Conservation (phyloP, 164 flowering plant genomes). For the Taxillus chinensis region DNA sequence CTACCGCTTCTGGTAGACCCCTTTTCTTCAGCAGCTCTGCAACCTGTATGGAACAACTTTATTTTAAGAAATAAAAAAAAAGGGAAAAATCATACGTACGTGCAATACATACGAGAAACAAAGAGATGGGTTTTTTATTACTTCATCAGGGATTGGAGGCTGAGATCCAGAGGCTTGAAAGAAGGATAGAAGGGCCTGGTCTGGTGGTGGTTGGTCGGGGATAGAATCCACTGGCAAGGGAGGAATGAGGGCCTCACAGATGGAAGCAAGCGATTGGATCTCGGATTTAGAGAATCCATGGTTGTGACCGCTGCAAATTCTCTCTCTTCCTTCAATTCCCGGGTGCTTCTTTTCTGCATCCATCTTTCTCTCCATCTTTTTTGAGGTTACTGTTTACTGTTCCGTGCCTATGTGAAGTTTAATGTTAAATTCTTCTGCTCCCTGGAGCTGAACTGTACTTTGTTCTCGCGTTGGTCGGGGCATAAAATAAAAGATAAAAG, state of each 20-base stretch:
- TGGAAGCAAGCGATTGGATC: conserved; percentile 42
- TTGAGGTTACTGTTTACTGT: no score
- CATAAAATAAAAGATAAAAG: no score
- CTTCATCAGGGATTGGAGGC: conserved; percentile 51
- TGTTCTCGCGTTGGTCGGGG: no score
- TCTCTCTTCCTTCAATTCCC: neutral
- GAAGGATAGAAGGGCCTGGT: conserved; percentile 20
- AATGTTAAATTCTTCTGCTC: no score
- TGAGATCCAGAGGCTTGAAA: conserved; percentile 37
- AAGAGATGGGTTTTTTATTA: conserved; percentile 1
- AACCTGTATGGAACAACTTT: conserved; percentile 21
- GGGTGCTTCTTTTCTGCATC: no score
- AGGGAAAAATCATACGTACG: neutral
- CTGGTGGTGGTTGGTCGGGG: neutral
- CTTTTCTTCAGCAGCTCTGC: conserved; percentile 44
- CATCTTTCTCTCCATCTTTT: no score
- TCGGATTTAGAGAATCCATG: conserved; percentile 61
- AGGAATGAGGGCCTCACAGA: conserved; percentile 53
- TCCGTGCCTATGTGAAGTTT: no score
- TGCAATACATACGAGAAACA: neutral
- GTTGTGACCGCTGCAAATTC: conserved; percentile 13
- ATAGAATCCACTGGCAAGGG: conserved; percentile 12
- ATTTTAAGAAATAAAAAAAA: neutral
- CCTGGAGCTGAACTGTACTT: no score
- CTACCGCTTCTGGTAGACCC: conserved; percentile 25